Conservation (phyloP, 805 yeast genomes). For the Teunomyces panamensis region DNA sequence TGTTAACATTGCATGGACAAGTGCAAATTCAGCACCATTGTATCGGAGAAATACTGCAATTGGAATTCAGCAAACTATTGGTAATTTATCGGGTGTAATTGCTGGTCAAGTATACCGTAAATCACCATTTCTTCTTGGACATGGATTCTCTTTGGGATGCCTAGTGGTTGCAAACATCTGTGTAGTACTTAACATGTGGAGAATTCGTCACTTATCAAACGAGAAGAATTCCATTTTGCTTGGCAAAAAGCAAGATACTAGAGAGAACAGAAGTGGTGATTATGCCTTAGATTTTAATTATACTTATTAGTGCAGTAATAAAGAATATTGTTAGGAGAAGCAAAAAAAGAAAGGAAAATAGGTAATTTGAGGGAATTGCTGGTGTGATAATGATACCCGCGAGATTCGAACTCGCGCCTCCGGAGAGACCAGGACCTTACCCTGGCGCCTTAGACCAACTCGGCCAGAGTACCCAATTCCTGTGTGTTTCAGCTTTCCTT, state of each 20-base stretch:
- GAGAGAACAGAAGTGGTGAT: slow-evolving; percentile 18
- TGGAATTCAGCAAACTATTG: slow-evolving; percentile 42
- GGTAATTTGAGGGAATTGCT: slow-evolving; percentile 15
- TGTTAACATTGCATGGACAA: slow-evolving; percentile 43
- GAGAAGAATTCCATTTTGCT: slow-evolving; percentile 11
- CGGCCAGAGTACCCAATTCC: slow-evolving; percentile 21
- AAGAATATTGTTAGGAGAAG: background rate
- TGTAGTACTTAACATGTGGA: slow-evolving; percentile 13
- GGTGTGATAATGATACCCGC: slow-evolving; percentile 20
- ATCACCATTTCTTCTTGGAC: slow-evolving; percentile 39
- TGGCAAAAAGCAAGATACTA: slow-evolving; percentile 18
- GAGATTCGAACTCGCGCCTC: slow-evolving; percentile 21
- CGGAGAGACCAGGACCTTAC: slow-evolving; percentile 22
- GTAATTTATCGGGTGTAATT: slow-evolving; percentile 45
- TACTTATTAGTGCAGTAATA: slow-evolving; percentile 6
- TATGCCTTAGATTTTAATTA: slow-evolving; percentile 21
- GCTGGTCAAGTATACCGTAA: slow-evolving; percentile 42
- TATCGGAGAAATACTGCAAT: slow-evolving; percentile 42
- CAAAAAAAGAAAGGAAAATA: slow-evolving; percentile 11
- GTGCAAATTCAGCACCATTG: slow-evolving; percentile 39
- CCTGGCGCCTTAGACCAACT: slow-evolving; percentile 22
- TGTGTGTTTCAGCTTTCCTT: background rate
- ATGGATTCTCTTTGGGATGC: slow-evolving; percentile 38
- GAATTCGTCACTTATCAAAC: slow-evolving; percentile 8
- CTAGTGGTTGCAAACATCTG: slow-evolving; percentile 18